A percentile compares a stretch with the other conserved stretches of the same genome.
Evolutionary conservation across 2,329 filamentous ascomycete species (phyloP).

Genomic region (Colletotrichum higginsianum): DNA sequence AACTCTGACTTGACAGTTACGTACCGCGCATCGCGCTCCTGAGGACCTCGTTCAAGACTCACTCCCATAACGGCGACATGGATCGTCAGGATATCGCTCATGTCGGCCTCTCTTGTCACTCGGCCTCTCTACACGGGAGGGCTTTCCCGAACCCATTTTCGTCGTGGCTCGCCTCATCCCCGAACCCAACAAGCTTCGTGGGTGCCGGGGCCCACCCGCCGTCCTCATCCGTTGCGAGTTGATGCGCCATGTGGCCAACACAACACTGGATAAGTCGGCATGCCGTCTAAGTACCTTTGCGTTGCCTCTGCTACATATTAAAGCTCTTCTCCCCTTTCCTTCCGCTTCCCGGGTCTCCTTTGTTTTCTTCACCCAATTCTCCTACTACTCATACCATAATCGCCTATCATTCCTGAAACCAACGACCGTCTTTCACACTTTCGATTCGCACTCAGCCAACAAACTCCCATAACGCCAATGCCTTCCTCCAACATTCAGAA

Average conservation of each 20-base stretch:
- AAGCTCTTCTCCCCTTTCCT: slow-evolving; percentile 6
- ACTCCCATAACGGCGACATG: neutral
- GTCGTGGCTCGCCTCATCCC: slow-evolving; percentile 1
- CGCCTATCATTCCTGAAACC: too few species aligned
- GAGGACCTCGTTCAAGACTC: slow-evolving; percentile 7
- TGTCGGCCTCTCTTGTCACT: slow-evolving; percentile 20
- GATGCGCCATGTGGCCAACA: slow-evolving; percentile 6
- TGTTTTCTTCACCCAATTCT: neutral
- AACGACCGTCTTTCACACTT: neutral
- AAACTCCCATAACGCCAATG: slow-evolving; percentile 10
- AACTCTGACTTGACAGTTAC: slow-evolving; percentile 1
- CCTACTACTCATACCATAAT: neutral
- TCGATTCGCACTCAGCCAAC: neutral
- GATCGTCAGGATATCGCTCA: slow-evolving; percentile 32
- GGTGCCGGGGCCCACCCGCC: slow-evolving; percentile 6
- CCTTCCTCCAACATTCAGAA: slow-evolving; percentile 32
- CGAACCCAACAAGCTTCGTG: slow-evolving; percentile 18
- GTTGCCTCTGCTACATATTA: slow-evolving; percentile 21
- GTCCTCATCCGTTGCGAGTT: slow-evolving; percentile 11
- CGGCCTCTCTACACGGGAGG: slow-evolving; percentile 12
- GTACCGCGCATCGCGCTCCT: slow-evolving; percentile 1
- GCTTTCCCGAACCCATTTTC: neutral
- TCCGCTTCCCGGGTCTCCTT: neutral
- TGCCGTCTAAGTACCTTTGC: slow-evolving; percentile 1
- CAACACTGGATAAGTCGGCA: slow-evolving; percentile 34